phyloP scores from a whole-genome alignment of 2,329 filamentous ascomycete species.

The Chaetomium olivaceum region DNA sequence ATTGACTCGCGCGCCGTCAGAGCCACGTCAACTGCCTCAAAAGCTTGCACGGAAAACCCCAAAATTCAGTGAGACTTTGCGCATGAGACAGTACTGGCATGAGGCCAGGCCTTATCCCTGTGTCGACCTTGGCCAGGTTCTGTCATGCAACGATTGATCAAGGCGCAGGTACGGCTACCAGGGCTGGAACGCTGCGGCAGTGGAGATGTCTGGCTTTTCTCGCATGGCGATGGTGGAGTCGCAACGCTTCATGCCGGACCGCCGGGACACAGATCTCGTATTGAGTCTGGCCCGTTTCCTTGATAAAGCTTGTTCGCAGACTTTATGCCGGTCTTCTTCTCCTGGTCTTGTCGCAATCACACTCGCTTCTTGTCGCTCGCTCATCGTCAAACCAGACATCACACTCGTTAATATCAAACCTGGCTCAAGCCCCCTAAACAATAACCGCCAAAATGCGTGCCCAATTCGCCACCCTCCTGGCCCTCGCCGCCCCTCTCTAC shows the following conservation, averaged over 20 bases:
- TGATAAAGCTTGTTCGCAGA: background rate
- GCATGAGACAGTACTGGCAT: background rate
- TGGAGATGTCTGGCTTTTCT: conserved; percentile 18
- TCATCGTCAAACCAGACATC: conserved; percentile 3
- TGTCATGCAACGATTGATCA: background rate
- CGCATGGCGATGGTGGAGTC: conserved; percentile 19
- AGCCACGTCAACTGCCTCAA: background rate
- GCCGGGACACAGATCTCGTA: conserved; percentile 14
- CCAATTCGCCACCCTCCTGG: conserved; percentile 25
- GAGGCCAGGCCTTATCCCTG: background rate
- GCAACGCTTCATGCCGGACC: conserved; percentile 15
- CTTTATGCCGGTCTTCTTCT: background rate
- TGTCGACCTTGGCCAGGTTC: background rate
- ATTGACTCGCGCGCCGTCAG: conserved; percentile 4
- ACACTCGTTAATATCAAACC: conserved; percentile 3
- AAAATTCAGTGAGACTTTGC: background rate
- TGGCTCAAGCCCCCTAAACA: background rate
- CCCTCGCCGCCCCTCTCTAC: conserved; percentile 20
- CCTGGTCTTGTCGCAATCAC: background rate
- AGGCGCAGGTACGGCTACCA: conserved; percentile 2
- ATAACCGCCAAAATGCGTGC: conserved; percentile 28
- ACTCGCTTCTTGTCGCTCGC: conserved; percentile 10
- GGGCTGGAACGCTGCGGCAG: background rate
- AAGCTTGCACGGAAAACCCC: background rate
- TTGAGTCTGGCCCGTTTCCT: background rate